Conservation (phyloP, 495 filamentous ascomycete genomes). For the Hypoxylon crocopeplum region DNA sequence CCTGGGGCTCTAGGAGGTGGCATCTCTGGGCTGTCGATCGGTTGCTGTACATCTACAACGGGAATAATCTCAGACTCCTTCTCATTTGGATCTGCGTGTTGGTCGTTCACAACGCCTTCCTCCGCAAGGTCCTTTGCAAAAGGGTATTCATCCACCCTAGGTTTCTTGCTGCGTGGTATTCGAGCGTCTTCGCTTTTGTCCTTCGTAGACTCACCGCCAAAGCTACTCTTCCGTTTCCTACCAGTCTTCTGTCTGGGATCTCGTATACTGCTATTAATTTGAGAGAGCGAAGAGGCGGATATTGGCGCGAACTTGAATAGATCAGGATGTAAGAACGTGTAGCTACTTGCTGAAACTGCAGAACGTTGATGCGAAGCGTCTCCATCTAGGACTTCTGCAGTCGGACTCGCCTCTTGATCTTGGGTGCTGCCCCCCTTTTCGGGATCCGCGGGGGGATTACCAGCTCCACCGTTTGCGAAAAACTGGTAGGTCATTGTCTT, state of each 20-base stretch:
- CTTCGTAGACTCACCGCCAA: neutral
- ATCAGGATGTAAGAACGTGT: constrained; percentile 24
- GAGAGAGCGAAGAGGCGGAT: constrained; percentile 4
- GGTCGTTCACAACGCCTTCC: neutral
- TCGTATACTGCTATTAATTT: constrained; percentile 4
- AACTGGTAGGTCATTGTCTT: constrained; percentile 57
- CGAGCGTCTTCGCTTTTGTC: neutral
- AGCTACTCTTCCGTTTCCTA: constrained; percentile 15
- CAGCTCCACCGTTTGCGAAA: constrained; percentile 36
- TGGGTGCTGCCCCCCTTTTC: neutral
- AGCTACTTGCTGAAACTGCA: neutral
- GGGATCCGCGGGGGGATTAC: neutral
- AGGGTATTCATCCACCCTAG: constrained; percentile 5
- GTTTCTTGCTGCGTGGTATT: constrained; percentile 14
- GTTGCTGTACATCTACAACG: neutral
- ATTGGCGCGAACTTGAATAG: constrained; percentile 16
- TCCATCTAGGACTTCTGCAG: neutral
- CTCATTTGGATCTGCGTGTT: neutral
- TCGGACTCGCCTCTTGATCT: neutral
- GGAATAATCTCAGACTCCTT: neutral
- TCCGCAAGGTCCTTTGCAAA: neutral
- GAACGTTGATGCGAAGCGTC: neutral
- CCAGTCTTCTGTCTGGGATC: constrained; percentile 1
- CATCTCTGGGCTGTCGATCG: neutral
- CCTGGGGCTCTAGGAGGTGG: constrained; percentile 25